A percentile compares a stretch with the other conserved stretches of the same genome.
These are phyloP conservation scores for Opeltia flavorubescens DNA, from an alignment of 495 filamentous ascomycete species.

Conservation along the genomic window DNA sequence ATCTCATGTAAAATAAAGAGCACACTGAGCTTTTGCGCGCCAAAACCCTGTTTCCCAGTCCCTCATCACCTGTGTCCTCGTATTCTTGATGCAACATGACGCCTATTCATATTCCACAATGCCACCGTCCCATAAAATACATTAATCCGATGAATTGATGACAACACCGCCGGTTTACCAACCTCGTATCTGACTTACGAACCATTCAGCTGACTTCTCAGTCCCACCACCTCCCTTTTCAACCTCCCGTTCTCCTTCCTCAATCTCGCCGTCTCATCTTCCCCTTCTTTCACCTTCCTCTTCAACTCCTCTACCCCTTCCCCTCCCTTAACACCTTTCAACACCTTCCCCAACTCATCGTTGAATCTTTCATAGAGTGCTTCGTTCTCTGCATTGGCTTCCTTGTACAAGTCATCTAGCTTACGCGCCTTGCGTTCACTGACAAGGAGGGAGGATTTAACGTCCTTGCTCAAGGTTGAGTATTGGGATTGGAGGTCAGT, in stretches of 20 bases:
- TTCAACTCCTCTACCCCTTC: slow-evolving; percentile 62
- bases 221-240: slow-evolving; percentile 39
- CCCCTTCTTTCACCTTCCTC: slow-evolving; percentile 45
- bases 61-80: too few species aligned
- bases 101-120: too few species aligned
- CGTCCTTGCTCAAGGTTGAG: slow-evolving; percentile 45
- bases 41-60: too few species aligned
- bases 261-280: slow-evolving; percentile 53
- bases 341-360: slow-evolving; percentile 69
- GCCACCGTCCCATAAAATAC: too few species aligned
- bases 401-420: slow-evolving; percentile 79
- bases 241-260: slow-evolving; percentile 68
- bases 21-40: too few species aligned
- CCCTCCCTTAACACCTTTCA: slow-evolving; percentile 56
- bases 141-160: too few species aligned
- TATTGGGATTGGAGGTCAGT: slow-evolving; percentile 46
- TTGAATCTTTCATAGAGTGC: slow-evolving; percentile 90
- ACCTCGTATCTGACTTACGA: too few species aligned
- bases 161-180: too few species aligned
- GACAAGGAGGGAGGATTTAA: slow-evolving; percentile 53
- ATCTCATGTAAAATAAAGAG: too few species aligned
- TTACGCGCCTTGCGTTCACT: slow-evolving; percentile 67
- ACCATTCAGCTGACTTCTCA: not conserved
- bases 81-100: too few species aligned
- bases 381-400: slow-evolving; percentile 85